Conservation (phyloP, 441 rosid genomes). For the Erodium trifolium region DNA sequence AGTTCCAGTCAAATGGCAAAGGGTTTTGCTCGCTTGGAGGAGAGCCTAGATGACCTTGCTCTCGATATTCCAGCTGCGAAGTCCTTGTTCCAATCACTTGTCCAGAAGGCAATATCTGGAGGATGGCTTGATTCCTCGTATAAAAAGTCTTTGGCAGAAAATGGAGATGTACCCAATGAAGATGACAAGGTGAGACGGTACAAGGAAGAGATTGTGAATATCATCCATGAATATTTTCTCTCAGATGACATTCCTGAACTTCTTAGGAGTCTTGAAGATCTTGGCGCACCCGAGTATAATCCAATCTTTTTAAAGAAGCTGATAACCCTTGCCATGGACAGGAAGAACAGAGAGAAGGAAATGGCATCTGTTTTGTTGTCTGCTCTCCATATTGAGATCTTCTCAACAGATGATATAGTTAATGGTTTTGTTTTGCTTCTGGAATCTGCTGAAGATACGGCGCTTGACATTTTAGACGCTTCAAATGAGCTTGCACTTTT, state of each 20-base stretch:
- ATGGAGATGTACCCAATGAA: slow-evolving; percentile 32
- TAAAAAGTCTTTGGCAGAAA: slow-evolving; percentile 30
- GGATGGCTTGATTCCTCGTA: slow-evolving; percentile 89
- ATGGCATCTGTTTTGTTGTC: slow-evolving; percentile 97
- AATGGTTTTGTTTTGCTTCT: slow-evolving; percentile 89
- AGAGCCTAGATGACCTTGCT: slow-evolving; percentile 91
- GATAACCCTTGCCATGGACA: slow-evolving; percentile 88
- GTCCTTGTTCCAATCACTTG: slow-evolving; percentile 47
- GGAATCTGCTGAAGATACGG: slow-evolving; percentile 94
- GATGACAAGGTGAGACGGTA: slow-evolving; percentile 51
- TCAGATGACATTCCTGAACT: slow-evolving; percentile 98
- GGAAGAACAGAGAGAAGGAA: slow-evolving; percentile 98
- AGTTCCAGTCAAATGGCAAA: slow-evolving; percentile 94
- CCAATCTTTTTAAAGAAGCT: slow-evolving; percentile 85
- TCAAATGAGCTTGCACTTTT: slow-evolving; percentile 92
- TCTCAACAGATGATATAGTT: slow-evolving; percentile 81
- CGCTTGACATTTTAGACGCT: slow-evolving; percentile 91
- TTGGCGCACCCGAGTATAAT: slow-evolving; percentile 61
- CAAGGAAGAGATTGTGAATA: slow-evolving; percentile 66
- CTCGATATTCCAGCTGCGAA: slow-evolving; percentile 90
- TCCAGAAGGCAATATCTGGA: slow-evolving; percentile 61
- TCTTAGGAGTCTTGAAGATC: slow-evolving; percentile 79
- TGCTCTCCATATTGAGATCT: slow-evolving; percentile 89
- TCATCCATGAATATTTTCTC: slow-evolving; percentile 90
- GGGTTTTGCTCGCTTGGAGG: slow-evolving; percentile 74